These are phyloP conservation scores for Massarina eburnea DNA, from an alignment of 2,329 filamentous ascomycete species.

Conservation along the genomic window DNA sequence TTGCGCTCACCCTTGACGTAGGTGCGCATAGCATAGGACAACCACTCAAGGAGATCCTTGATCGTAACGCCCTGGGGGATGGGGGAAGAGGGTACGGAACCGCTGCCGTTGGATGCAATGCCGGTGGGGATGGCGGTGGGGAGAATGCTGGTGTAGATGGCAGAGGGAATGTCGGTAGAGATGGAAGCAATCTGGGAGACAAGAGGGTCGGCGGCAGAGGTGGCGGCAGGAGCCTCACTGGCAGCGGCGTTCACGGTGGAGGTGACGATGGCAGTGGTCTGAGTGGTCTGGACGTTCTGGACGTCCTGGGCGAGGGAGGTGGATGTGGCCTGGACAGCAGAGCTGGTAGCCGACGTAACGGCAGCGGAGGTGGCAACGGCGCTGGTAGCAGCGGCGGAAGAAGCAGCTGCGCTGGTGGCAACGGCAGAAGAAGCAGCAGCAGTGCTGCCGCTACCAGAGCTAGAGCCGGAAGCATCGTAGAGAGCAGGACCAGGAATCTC, in stretches of 20 bases:
- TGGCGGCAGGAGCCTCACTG: too few species aligned
- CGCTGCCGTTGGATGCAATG: conserved; percentile 24
- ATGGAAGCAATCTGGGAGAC: conserved; percentile 4
- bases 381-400: conserved; percentile 4
- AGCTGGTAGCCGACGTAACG: conserved; percentile 6
- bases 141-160: conserved; percentile 4
- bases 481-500: conserved; percentile 55
- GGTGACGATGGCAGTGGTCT: background rate
- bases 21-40: background rate
- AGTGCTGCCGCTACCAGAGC: conserved; percentile 7
- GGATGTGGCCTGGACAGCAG: conserved; percentile 18
- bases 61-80: conserved; percentile 43
- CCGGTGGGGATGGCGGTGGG: conserved; percentile 14
- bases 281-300: conserved; percentile 4
- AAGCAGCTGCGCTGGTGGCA: conserved; percentile 11
- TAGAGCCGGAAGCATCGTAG: conserved; percentile 23
- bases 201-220: conserved; percentile 2
- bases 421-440: conserved; percentile 11
- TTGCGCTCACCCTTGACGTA: conserved; percentile 20
- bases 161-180: conserved; percentile 1
- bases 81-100: conserved; percentile 60
- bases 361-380: conserved; percentile 6
- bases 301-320: conserved; percentile 8
- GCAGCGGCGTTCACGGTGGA: background rate
- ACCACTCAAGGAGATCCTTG: conserved; percentile 12